phyloP scores from a whole-genome alignment of 2,329 filamentous ascomycete genomes.

The Botryotinia globosa region DNA sequence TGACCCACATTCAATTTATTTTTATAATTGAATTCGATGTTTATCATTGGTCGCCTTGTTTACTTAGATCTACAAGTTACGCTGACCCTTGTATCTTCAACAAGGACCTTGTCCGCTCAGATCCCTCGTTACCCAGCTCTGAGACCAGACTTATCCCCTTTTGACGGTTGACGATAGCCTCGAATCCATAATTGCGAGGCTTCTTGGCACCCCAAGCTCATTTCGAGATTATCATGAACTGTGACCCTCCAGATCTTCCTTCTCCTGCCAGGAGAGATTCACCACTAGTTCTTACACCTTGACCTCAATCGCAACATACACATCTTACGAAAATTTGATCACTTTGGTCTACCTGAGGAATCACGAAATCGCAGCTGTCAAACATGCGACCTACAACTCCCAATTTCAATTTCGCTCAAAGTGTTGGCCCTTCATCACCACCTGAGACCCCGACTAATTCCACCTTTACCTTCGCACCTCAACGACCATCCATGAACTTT shows the following conservation, averaged over 20 bases:
- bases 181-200: slow-evolving; percentile 31
- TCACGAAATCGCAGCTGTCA: slow-evolving; percentile 23
- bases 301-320: slow-evolving; percentile 24
- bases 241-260: slow-evolving; percentile 36
- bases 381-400: slow-evolving; percentile 45
- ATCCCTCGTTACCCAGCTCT: slow-evolving; percentile 13
- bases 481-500: slow-evolving; percentile 33
- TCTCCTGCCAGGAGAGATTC: slow-evolving; percentile 39
- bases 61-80: slow-evolving; percentile 14
- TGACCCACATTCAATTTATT: slow-evolving; percentile 12
- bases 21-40: slow-evolving; percentile 1
- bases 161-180: slow-evolving; percentile 21
- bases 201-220: slow-evolving; percentile 29
- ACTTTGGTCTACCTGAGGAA: slow-evolving; percentile 2
- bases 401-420: slow-evolving; percentile 41
- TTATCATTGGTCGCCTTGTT: slow-evolving; percentile 28
- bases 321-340: not conserved
- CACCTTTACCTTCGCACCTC: slow-evolving; percentile 35
- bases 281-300: slow-evolving; percentile 38
- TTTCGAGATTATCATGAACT: slow-evolving; percentile 38
- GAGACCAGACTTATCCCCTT: slow-evolving; percentile 16
- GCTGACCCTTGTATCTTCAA: slow-evolving; percentile 15
- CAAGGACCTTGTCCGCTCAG: slow-evolving; percentile 8
- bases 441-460: slow-evolving; percentile 47
- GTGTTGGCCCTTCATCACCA: slow-evolving; percentile 46